phyloP scores from a whole-genome alignment of 2,329 filamentous ascomycete species.

The Fonsecaea nubica region DNA sequence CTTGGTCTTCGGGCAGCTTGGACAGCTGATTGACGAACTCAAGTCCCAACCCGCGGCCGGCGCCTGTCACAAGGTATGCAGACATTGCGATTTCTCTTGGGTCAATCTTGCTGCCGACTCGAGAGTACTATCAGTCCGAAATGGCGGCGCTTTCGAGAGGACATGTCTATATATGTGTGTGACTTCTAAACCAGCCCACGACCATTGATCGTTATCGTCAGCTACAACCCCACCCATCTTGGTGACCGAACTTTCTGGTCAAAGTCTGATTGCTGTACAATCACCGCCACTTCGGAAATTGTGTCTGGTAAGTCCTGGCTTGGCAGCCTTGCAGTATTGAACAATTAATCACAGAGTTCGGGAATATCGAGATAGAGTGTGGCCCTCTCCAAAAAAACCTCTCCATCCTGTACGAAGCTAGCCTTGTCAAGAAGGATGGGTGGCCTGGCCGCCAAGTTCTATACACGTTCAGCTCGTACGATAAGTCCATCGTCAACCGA shows the following conservation, averaged over 20 bases:
- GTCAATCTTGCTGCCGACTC: not conserved
- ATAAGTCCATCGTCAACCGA: not conserved
- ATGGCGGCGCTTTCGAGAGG: not conserved
- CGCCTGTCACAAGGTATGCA: constrained; percentile 45
- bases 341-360: no score
- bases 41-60: constrained; percentile 47
- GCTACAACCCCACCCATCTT: no score
- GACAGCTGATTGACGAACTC: constrained; percentile 44
- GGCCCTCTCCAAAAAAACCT: not conserved
- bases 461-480: not conserved
- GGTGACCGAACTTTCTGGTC: no score
- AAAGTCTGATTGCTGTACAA: not conserved
- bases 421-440: not conserved
- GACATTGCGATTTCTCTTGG: constrained; percentile 42
- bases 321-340: not conserved
- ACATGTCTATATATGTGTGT: not conserved
- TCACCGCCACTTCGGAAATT: not conserved
- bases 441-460: not conserved
- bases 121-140: not conserved
- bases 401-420: not conserved
- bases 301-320: not conserved
- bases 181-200: not conserved
- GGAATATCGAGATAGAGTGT: no score
- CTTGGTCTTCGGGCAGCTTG: constrained; percentile 43
- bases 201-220: not conserved